Conservation (phyloP, 305 asterid species). For the Caryopteris hybrid region DNA sequence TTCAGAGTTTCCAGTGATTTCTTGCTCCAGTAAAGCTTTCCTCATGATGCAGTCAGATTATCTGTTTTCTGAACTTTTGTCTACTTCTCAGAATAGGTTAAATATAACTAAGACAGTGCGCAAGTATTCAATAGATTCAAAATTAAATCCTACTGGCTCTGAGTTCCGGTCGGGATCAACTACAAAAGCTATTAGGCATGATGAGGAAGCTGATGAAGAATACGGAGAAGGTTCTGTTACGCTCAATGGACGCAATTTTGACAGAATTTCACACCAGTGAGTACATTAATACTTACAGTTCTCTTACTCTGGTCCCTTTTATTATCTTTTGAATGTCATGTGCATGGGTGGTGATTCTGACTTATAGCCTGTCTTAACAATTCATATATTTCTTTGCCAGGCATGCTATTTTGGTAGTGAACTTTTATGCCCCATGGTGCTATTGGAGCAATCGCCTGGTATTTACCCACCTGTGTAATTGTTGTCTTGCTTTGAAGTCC, state of each 20-base stretch:
- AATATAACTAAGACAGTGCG: conserved; percentile 84
- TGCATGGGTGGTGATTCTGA: conserved; percentile 13
- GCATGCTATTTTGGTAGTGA: conserved; percentile 75
- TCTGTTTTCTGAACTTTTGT: conserved; percentile 18
- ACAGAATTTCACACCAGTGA: conserved; percentile 76
- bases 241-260: conserved; percentile 67
- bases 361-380: conserved; percentile 12
- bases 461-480: conserved; percentile 17
- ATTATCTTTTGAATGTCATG: conserved; percentile 1
- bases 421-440: conserved; percentile 99
- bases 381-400: conserved; percentile 40
- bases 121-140: conserved; percentile 75
- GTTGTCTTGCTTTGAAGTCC: conserved; percentile 1
- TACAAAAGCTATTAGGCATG: conserved; percentile 64
- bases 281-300: conserved; percentile 31
- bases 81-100: conserved; percentile 76
- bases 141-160: conserved; percentile 74
- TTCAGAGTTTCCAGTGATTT: not conserved
- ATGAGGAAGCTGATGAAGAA: conserved; percentile 78
- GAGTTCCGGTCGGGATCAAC: conserved; percentile 67
- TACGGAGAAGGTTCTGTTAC: conserved; percentile 80
- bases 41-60: not conserved
- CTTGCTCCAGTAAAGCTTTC: not conserved
- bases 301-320: conserved; percentile 3
- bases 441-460: conserved; percentile 96